These are phyloP conservation scores for Leccinum ponderosum DNA, from an alignment of 1,284 basidiomycete genomes.

Conservation along the genomic window DNA sequence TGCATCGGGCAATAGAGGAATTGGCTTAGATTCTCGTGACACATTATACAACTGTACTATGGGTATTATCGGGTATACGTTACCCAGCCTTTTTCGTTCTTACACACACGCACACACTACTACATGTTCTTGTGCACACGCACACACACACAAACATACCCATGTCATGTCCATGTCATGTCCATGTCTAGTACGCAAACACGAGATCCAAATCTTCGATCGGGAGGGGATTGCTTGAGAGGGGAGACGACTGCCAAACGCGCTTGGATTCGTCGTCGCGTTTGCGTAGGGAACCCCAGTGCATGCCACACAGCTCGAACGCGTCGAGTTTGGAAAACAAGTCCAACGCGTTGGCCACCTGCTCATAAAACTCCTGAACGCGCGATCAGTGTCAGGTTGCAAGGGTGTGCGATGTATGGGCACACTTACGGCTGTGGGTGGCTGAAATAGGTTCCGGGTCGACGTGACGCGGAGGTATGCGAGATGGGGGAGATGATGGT, in stretches of 20 bases:
- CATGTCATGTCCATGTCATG: neutral
- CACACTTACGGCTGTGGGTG: conserved; percentile 47
- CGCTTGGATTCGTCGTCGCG: conserved; percentile 37
- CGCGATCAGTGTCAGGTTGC: conserved; percentile 15
- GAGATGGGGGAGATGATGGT: conserved; percentile 46
- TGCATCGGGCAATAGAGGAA: conserved; percentile 45
- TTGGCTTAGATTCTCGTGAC: conserved; percentile 28
- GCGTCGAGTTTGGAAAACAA: conserved; percentile 54
- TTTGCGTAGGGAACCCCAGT: conserved; percentile 56
- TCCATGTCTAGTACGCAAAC: neutral
- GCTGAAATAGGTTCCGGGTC: conserved; percentile 46
- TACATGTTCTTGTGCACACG: neutral
- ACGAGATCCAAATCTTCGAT: conserved; percentile 21
- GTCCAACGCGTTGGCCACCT: conserved; percentile 56
- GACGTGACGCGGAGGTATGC: conserved; percentile 55
- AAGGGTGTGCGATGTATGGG: neutral
- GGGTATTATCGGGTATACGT: conserved; percentile 17
- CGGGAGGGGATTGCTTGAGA: conserved; percentile 32
- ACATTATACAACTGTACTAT: conserved; percentile 13
- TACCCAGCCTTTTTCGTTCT: neutral
- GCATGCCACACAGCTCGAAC: conserved; percentile 73
- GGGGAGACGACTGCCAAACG: conserved; percentile 55
- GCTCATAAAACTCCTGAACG: conserved; percentile 58
- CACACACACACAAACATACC: neutral
- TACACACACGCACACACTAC: conserved; percentile 4